Evolutionary conservation across 2,329 filamentous ascomycete species (phyloP), one percentile per base, ranked within the genome.

Genomic region (Colletotrichum salicis): DNA sequence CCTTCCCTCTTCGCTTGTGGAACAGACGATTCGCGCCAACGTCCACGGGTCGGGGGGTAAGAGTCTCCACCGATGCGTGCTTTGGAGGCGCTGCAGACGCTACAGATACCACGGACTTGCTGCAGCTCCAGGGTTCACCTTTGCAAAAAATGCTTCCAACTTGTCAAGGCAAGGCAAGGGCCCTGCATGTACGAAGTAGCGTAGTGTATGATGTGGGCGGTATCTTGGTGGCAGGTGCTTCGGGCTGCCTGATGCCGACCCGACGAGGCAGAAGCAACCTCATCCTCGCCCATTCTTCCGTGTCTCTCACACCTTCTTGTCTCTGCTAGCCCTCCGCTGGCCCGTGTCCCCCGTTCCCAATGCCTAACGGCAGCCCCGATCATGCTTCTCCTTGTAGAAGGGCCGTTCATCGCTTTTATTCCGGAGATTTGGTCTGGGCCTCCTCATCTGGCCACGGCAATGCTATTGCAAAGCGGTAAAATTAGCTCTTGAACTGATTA

Each of bases 1-100:
- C 54, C 64, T 24, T 64, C 45, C n/a, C 54, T 64, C 69, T 54
- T 65, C 59, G 69, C 54, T 64, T 27, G 33, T 71, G 69, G 69
- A 64, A 64, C 55, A 71, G 69, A 69, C 65, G 65, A 71, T 71
- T 69, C 65, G 69, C 64, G 64, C 58, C 69, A 71, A 68, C 31
- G 48, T 51, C 48, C 33, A 37, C 48, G 60, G 60, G 64, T 71
- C 64, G 64, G 67, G 66, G 69, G 27, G 27, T 45, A 51, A 24
- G 15, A 29, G 29, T 63, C 68, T 33, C 68, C 64, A 71, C 64
- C 31, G 52, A 51, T 52, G 37, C 57, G 31, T 62, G 57, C 57
- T 54, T 67, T 58, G 55, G 57, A 71, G 58, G 64, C 52, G 64
- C 69, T 71, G 54, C 64, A 61, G 48, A 66, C 62, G 67, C 63